phyloP scores from a whole-genome alignment of 1,284 basidiomycete species.

The Boletus semigastroideus region DNA sequence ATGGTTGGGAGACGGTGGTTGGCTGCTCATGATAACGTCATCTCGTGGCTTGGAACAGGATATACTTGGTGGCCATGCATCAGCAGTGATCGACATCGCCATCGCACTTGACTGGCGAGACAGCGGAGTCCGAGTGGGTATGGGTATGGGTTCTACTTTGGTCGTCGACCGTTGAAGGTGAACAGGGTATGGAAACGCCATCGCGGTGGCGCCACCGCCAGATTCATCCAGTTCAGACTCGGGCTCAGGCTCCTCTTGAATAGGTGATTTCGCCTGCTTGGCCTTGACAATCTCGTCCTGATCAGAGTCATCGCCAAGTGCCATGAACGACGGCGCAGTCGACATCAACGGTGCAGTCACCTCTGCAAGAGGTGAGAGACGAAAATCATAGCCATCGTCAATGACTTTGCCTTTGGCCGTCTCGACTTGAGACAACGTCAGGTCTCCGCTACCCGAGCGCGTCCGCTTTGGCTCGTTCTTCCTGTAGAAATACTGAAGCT shows the following conservation, averaged over 20 bases:
- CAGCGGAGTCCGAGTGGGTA: slow-evolving; percentile 28
- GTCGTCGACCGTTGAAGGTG: slow-evolving; percentile 29
- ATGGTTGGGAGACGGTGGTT: slow-evolving; percentile 26
- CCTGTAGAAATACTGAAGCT: slow-evolving; percentile 32
- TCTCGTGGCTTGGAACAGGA: slow-evolving; percentile 29
- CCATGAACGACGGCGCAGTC: slow-evolving; percentile 31
- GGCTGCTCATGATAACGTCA: slow-evolving; percentile 32
- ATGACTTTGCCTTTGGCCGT: slow-evolving; percentile 28
- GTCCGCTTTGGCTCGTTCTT: slow-evolving; percentile 25
- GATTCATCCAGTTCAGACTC: slow-evolving; percentile 28
- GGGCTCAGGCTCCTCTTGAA: slow-evolving; percentile 25
- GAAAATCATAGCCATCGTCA: slow-evolving; percentile 35
- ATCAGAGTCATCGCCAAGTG: slow-evolving; percentile 34
- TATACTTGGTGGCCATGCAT: slow-evolving; percentile 26
- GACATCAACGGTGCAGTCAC: slow-evolving; percentile 35
- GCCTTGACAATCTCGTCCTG: slow-evolving; percentile 33
- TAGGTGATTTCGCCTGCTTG: slow-evolving; percentile 23
- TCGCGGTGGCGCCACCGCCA: slow-evolving; percentile 18
- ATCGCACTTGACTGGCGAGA: slow-evolving; percentile 31
- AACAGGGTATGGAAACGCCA: slow-evolving; percentile 30
- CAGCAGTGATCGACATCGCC: slow-evolving; percentile 32
- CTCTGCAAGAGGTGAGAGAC: slow-evolving; percentile 40
- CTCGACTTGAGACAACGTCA: slow-evolving; percentile 22
- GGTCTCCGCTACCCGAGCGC: slow-evolving; percentile 23
- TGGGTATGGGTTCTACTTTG: slow-evolving; percentile 33